Evolutionary conservation across 1,139 yeast species (phyloP).

Genomic region (Scheffersomyces stambukii): DNA sequence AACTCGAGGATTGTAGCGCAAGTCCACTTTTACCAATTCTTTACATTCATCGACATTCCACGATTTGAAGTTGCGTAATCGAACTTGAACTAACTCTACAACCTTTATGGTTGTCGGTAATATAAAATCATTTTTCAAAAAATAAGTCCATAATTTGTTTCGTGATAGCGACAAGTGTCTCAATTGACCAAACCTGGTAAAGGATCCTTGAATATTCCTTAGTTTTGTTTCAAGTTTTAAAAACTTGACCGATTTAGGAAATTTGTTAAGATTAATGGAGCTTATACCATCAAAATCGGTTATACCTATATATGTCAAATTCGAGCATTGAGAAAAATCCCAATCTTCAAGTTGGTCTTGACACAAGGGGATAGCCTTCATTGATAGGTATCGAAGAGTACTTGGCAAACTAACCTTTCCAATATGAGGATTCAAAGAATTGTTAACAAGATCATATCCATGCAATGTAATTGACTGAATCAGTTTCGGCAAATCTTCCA

Average conservation of each 20-base stretch:
- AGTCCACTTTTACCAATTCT: constrained; percentile 2
- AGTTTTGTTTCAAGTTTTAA: constrained; percentile 1
- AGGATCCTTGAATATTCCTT: constrained; percentile 1
- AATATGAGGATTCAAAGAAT: too few relatives aligned
- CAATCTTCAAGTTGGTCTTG: constrained; percentile 1
- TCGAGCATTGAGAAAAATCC: constrained; percentile 3
- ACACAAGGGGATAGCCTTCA: constrained; percentile 1
- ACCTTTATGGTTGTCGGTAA: constrained; percentile 2
- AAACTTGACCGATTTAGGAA: constrained; percentile 2
- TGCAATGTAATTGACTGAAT: not conserved
- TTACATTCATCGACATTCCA: constrained; percentile 3
- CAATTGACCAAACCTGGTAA: constrained; percentile 2
- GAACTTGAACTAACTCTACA: constrained; percentile 1
- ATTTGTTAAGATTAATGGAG: constrained; percentile 1
- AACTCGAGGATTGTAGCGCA: constrained; percentile 2
- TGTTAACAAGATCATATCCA: constrained; percentile 1
- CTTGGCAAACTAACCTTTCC: constrained; percentile 2
- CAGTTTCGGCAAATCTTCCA: constrained; percentile 4
- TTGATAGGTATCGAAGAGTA: constrained; percentile 2
- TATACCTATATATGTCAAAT: constrained; percentile 1
- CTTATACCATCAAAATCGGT: too few relatives aligned
- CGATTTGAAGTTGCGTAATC: constrained; percentile 1
- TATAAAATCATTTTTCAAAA: constrained; percentile 1
- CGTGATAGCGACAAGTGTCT: constrained; percentile 1
- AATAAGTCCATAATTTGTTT: constrained; percentile 1